Evolutionary conservation across 2,329 filamentous ascomycete genomes (phyloP), one percentile per base, ranked within the genome.

Genomic region (Balansia obtecta): DNA sequence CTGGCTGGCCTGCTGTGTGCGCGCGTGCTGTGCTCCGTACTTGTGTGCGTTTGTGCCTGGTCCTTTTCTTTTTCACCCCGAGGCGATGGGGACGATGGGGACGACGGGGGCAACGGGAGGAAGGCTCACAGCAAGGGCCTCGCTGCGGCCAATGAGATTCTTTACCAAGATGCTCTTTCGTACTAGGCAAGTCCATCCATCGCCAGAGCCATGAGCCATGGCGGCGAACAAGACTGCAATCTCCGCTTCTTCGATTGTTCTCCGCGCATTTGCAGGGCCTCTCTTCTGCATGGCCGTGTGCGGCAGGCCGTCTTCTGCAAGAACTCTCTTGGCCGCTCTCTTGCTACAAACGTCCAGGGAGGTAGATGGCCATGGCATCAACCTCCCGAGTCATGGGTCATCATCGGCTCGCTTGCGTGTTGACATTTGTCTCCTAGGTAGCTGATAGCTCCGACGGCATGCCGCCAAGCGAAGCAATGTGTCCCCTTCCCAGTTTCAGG

Each of bases 91-190:
- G n/a, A n/a, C n/a, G n/a, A n/a, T n/a, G n/a, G n/a, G n/a, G n/a
- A n/a, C n/a, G n/a, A n/a, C n/a, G n/a, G n/a, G 13, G 44, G 41
- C n/a, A 22, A 37, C 27, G n/a, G 13, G 44, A n/a, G 41, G 33
- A 22, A 37, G 18, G 8, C 45, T 38, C 45, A 30, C 32, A 40
- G 11, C 20, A 30, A 40, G 22, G 47, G 11, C 44, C 43, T 44
- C 15, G 12, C 9, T 27, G 39, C 20, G n/a, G 34, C 51, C 51
- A 52, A 52, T 52, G 34, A 45, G 16, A 45, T 22, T 6, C 33
- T 48, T 44, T 52, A 52, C 51, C 51, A 52, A 50, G 38, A 33
- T 40, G 37, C 43, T 44, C 43, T 20, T 39, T 18, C 15, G 27
- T 48, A 39, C 50, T 32, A 22, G 27, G 27, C 27, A 27, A 27